Conservation (phyloP, 768 basidiomycete species). For the Podaxis mareebaensis region DNA sequence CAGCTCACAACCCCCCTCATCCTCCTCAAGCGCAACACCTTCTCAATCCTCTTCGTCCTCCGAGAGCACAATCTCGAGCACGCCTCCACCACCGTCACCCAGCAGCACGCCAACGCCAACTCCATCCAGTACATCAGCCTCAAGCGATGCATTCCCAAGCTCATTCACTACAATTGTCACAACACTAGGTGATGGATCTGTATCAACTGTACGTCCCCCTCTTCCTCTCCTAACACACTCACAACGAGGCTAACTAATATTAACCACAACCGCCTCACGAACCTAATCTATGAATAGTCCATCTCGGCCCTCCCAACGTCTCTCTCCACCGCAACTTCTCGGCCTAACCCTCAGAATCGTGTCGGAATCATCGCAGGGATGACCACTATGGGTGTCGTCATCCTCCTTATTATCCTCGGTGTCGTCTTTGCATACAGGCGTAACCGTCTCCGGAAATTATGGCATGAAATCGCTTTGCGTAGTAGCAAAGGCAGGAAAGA, state of each 20-base stretch:
- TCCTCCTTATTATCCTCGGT: constrained; percentile 16
- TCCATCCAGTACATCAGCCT: neutral
- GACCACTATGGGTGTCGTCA: constrained; percentile 11
- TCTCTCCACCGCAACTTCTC: constrained; percentile 10
- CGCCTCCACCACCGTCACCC: neutral
- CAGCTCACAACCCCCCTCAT: neutral
- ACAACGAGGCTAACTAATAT: too few species aligned
- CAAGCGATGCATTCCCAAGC: neutral
- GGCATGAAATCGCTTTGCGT: constrained; percentile 5
- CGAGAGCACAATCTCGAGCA: neutral
- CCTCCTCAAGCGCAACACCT: neutral
- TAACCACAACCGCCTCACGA: too few species aligned
- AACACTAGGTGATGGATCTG: constrained; percentile 5
- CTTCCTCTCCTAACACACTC: neutral
- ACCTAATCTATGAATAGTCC: neutral
- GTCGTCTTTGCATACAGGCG: constrained; percentile 15
- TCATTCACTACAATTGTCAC: constrained; percentile 7
- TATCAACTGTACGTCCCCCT: constrained; percentile 5
- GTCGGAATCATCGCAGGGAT: constrained; percentile 21
- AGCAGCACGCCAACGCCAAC: neutral
- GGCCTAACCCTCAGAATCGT: constrained; percentile 10
- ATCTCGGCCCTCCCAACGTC: neutral
- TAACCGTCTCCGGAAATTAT: constrained; percentile 5
- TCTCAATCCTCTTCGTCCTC: too few species aligned
- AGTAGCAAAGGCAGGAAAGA: constrained; percentile 11